Conservation (phyloP, 2,329 filamentous ascomycete species). For the Phoma sp. region DNA sequence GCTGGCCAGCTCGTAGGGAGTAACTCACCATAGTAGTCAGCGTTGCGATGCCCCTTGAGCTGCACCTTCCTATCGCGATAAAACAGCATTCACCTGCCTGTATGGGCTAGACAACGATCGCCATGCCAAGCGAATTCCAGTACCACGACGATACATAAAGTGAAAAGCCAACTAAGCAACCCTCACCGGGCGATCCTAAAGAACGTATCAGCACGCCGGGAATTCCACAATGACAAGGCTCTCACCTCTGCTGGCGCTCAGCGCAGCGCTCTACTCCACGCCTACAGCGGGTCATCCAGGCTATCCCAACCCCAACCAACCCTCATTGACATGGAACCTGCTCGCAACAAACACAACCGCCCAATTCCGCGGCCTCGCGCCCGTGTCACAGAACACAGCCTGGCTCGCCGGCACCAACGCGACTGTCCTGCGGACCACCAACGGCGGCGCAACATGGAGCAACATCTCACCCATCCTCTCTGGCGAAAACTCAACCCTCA, state of each 20-base stretch:
- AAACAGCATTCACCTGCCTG: no score
- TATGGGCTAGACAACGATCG: no score
- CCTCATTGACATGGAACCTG: constrained; percentile 25
- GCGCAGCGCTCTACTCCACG: background rate
- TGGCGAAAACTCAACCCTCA: constrained; percentile 27
- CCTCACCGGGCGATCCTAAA: no score
- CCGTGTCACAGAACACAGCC: constrained; percentile 22
- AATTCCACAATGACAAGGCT: no score
- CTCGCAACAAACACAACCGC: constrained; percentile 32
- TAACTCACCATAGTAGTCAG: no score
- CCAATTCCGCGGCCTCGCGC: constrained; percentile 36
- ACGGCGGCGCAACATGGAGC: constrained; percentile 31
- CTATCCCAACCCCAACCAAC: background rate
- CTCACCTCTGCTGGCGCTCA: background rate
- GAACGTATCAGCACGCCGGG: no score
- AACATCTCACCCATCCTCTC: constrained; percentile 31
- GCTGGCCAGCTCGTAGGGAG: no score
- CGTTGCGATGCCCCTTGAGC: no score
- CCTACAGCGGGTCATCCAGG: background rate
- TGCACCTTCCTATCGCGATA: no score
- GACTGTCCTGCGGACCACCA: constrained; percentile 34
- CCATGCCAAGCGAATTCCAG: no score
- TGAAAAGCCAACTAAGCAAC: no score
- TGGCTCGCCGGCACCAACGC: constrained; percentile 37
- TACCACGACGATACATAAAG: no score